Evolutionary conservation across 2,329 filamentous ascomycete species (phyloP), one percentile per base, ranked within the genome.

Genomic region (Pyricularia grisea): DNA sequence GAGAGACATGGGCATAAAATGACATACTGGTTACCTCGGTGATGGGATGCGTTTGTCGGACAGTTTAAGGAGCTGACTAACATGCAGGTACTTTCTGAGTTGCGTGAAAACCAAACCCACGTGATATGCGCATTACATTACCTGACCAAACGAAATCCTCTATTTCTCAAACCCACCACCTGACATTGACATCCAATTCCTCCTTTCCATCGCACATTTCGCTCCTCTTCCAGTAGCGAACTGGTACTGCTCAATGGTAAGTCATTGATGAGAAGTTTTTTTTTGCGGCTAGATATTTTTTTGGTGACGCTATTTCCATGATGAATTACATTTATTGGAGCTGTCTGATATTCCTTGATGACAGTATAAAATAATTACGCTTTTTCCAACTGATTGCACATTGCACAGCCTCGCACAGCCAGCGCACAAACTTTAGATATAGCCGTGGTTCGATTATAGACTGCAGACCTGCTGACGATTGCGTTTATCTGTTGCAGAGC

Each of bases 321-420:
- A 89, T 89, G 87, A 88, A 71, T 76, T 69, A n/a, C 76, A 75
- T 74, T 77, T 84, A 90, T 90, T 90, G 88, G 88, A 91, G 88
- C 88, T 90, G 87, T 90, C 88, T 87, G 86, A 87, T 80, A 27
- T 77, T 78, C 78, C 74, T 79, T 88, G 86, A 82, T 84, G 88
- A 90, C 80, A 81, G 77, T 71, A 70, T 73, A 69, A 72, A 73
- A 77, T 79, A 76, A 81, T 76, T 78, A 79, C 77, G 77, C 77
- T 73, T 70, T 69, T 68, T 68, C 55, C 72, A 50, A 50, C 74
- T 75, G 74, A 75, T 71, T 20, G 25, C 55, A 60, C 58, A 17
- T 67, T 23, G 14, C 55, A 20, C 66, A 27, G 14, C 55, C 27
- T n/a, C 67, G 20, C 68, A 55, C 50, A 9, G 20, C n/a, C 33